Conservation (phyloP, 2,329 filamentous ascomycete species). For the Cytospora leucostoma region DNA sequence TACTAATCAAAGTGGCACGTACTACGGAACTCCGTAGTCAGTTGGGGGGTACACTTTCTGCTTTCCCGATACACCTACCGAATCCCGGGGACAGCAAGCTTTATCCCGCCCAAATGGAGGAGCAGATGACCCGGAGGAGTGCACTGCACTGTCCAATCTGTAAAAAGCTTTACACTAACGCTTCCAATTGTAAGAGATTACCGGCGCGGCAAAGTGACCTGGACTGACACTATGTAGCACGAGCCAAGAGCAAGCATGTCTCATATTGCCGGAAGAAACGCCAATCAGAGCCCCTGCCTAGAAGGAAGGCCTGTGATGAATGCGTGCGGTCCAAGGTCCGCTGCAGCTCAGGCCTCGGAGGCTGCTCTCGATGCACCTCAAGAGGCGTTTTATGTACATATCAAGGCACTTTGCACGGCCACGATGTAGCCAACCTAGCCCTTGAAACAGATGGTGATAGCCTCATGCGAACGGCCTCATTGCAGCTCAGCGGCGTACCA, state of each 20-base stretch:
- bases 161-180: slow-evolving; percentile 12
- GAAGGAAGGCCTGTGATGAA: slow-evolving; percentile 23
- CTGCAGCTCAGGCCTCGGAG: slow-evolving; percentile 12
- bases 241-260: slow-evolving; percentile 20
- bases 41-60: slow-evolving; percentile 8
- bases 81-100: slow-evolving; percentile 9
- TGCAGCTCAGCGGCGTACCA: neutral
- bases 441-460: slow-evolving; percentile 5
- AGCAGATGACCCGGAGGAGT: slow-evolving; percentile 3
- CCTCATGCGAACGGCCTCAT: neutral
- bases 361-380: slow-evolving; percentile 20
- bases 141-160: slow-evolving; percentile 15
- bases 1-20: slow-evolving; percentile 17
- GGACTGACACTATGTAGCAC: slow-evolving; percentile 12
- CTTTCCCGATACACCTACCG: slow-evolving; percentile 3
- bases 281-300: slow-evolving; percentile 6
- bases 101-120: slow-evolving; percentile 10
- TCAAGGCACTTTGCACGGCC: slow-evolving; percentile 5
- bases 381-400: slow-evolving; percentile 15
- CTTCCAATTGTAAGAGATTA: slow-evolving; percentile 8
- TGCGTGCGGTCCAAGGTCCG: slow-evolving; percentile 23
- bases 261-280: slow-evolving; percentile 24
- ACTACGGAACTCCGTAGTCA: slow-evolving; percentile 20
- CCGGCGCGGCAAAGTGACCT: slow-evolving; percentile 2
- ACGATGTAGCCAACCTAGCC: slow-evolving; percentile 1